Evolutionary conservation across 495 filamentous ascomycete genomes (phyloP).

Genomic region (Xylaria longipes): DNA sequence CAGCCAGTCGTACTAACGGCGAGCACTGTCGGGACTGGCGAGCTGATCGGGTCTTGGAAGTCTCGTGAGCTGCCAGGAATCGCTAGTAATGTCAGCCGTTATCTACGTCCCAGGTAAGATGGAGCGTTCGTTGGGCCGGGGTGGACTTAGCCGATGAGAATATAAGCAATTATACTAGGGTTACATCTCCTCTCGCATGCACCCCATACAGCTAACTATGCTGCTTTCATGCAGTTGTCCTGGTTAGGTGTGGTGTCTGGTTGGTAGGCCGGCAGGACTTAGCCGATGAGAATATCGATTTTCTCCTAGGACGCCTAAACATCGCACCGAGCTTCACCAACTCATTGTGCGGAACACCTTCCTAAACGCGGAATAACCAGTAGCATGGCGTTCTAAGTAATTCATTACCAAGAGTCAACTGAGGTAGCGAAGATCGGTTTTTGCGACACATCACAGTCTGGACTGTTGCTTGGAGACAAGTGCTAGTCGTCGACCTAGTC

Average conservation of each 20-base stretch:
- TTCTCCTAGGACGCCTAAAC: background rate
- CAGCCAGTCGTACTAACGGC: background rate
- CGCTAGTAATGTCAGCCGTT: slow-evolving; percentile 3
- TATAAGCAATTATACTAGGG: background rate
- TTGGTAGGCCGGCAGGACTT: too few relatives aligned
- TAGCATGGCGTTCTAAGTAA: background rate
- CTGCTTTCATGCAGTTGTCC: background rate
- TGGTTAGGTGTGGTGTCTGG: background rate
- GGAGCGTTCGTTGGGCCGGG: slow-evolving; percentile 6
- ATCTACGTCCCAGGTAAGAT: slow-evolving; percentile 8
- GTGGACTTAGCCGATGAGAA: background rate
- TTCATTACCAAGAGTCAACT: background rate
- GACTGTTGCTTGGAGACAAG: background rate
- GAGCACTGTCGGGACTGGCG: background rate
- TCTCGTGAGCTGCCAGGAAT: slow-evolving; percentile 1
- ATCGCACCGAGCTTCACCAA: background rate
- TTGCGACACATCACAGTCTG: background rate
- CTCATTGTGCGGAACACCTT: background rate
- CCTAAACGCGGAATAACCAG: background rate
- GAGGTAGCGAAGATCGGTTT: background rate
- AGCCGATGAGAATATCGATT: too few relatives aligned
- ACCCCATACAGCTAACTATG: slow-evolving; percentile 6
- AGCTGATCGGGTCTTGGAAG: slow-evolving; percentile 2
- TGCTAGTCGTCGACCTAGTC: background rate
- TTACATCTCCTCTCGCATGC: slow-evolving; percentile 9